A percentile compares a stretch with the other conserved stretches of the same genome.
These are phyloP conservation scores for Candida hungchunana DNA, from an alignment of 805 yeast genomes.

Conservation along the genomic window DNA sequence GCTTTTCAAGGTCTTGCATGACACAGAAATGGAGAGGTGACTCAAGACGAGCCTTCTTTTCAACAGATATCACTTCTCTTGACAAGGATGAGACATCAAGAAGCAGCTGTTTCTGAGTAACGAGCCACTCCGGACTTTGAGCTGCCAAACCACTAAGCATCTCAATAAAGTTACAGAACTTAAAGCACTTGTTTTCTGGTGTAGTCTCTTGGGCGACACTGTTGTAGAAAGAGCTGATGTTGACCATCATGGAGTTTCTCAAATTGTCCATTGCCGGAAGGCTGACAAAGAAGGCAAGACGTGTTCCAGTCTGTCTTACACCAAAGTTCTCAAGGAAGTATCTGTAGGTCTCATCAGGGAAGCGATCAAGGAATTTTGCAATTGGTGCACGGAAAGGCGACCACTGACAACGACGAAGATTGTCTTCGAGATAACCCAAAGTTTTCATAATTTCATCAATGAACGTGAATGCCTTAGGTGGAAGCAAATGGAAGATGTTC, in stretches of 20 bases:
- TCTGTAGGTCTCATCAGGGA: slow-evolving; percentile 67
- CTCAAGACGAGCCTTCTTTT: slow-evolving; percentile 39
- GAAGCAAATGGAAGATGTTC: slow-evolving; percentile 86
- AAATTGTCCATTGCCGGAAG: slow-evolving; percentile 52
- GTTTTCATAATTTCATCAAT: slow-evolving; percentile 82
- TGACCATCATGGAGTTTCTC: slow-evolving; percentile 49
- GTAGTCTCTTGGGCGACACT: slow-evolving; percentile 45
- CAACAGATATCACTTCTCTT: slow-evolving; percentile 39
- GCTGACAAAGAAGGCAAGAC: slow-evolving; percentile 62
- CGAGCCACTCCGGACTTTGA: slow-evolving; percentile 56
- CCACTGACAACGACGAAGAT: slow-evolving; percentile 74
- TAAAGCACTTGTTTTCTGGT: slow-evolving; percentile 52
- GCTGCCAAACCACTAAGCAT: slow-evolving; percentile 49
- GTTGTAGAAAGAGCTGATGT: slow-evolving; percentile 45
- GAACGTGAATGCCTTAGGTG: slow-evolving; percentile 87
- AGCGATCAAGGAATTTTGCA: slow-evolving; percentile 79
- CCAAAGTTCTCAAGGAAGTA: slow-evolving; percentile 66
- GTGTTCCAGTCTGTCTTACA: slow-evolving; percentile 57
- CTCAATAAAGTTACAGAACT: slow-evolving; percentile 72
- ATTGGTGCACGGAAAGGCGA: slow-evolving; percentile 93
- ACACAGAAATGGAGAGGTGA: slow-evolving; percentile 67
- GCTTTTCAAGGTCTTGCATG: slow-evolving; percentile 59
- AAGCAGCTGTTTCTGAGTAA: slow-evolving; percentile 42
- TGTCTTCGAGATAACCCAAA: slow-evolving; percentile 72
- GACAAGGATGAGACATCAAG: slow-evolving; percentile 39